Evolutionary conservation across 169 alveolate species (phyloP).

Genomic region (Plasmodium ovale): DNA sequence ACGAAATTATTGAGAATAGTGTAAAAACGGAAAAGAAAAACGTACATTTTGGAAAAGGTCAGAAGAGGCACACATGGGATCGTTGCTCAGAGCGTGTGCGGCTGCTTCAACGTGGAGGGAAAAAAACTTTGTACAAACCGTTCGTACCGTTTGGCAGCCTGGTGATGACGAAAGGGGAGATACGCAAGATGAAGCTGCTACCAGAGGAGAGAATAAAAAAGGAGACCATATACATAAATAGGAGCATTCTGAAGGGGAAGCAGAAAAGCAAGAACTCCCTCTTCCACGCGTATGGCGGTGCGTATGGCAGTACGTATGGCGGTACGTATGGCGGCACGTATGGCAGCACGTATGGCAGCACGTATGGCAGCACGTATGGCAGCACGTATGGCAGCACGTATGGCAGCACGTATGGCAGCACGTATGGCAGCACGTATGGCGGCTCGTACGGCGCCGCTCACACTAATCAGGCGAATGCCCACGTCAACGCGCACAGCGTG

Average conservation of each 20-base stretch:
- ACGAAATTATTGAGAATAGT: neutral
- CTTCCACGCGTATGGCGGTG: no score
- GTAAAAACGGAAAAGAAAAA: neutral
- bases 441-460: neutral
- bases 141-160: slow-evolving; percentile 66
- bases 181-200: slow-evolving; percentile 2
- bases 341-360: no score
- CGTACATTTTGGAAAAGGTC: no score
- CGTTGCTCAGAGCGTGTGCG: no score
- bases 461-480: no score
- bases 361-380: no score
- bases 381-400: no score
- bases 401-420: no score
- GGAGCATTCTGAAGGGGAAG: slow-evolving; percentile 25
- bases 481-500: neutral
- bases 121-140: slow-evolving; percentile 38
- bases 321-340: neutral
- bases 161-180: slow-evolving; percentile 59
- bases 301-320: neutral
- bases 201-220: slow-evolving; percentile 13
- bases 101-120: no score
- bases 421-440: no score
- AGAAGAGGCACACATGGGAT: no score
- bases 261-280: slow-evolving; percentile 20
- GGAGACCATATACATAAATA: slow-evolving; percentile 28